Evolutionary conservation across 306 rosid genomes (phyloP), one percentile per base, ranked within the genome.

Genomic region (Inga leiocalycina): DNA sequence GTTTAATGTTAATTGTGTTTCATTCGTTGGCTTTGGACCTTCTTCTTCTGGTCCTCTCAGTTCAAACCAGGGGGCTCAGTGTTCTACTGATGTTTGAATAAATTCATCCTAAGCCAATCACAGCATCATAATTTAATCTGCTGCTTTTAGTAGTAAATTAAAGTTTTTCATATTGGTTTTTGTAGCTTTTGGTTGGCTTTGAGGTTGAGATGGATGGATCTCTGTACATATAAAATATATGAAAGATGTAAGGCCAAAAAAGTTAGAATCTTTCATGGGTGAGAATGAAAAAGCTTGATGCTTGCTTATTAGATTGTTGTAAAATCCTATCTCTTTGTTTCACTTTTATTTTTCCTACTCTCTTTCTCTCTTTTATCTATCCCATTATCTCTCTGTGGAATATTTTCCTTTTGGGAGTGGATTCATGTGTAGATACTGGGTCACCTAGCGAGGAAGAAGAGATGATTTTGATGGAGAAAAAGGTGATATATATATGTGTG

Each of bases 1-100:
- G 75, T 92, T 97, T 30, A 83, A 74, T 78, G 92, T 94, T 66
- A 81, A 90, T 51, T 97, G 99, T 85, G 89, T 91, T 86, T 92
- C 98, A 15, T 78, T 89, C 13, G 54, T 89, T 87, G 85, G 89
- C 20, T 88, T 94, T 84, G 97, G 95, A 46, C 89, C 91, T 20
- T 37, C 90, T 62, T 81, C 91, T 34, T 15, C 88, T 0, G 86
- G 82, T 78, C 96, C 96, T 34, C 89, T 96, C 15, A 52, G 64
- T 85, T 66, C 95, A 67, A 87, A 77, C 71, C 91, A 87, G 49
- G 94, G 91, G 10, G 61, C 90, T 88, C 92, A 78, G 41, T 97
- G 99, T 81, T 91, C 75, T 22, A 71, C 75, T 0, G 75, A 71
- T 71, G 56, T 44, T 44, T 71, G 48, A 70, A 20, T 20, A 14